Conservation (phyloP, 75 land plant species). For the Pinus tabuliformis region DNA sequence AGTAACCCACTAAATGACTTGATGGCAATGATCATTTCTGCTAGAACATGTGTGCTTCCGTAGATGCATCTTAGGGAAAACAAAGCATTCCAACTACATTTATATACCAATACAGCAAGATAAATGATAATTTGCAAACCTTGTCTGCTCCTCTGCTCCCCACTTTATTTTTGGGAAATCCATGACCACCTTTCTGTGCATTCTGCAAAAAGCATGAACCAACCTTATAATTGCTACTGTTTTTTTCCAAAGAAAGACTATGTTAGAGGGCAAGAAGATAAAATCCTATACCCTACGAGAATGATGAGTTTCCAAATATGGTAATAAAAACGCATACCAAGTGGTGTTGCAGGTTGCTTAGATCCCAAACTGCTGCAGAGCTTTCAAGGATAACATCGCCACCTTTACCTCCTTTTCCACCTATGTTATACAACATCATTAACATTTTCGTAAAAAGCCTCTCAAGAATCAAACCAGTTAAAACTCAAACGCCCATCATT, state of each 20-base stretch:
- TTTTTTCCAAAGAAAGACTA: background rate
- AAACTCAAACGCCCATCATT: too few species aligned
- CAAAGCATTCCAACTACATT: background rate
- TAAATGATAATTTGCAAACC: constrained; percentile 32
- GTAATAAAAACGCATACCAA: constrained; percentile 32
- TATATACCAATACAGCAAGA: background rate
- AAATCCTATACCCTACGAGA: background rate
- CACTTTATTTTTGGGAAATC: constrained; percentile 72
- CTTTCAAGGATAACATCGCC: constrained; percentile 93
- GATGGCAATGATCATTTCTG: background rate
- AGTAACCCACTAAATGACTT: background rate
- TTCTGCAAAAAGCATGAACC: constrained; percentile 33
- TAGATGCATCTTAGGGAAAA: background rate
- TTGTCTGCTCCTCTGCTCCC: constrained; percentile 89
- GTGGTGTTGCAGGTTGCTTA: constrained; percentile 85
- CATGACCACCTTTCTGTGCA: constrained; percentile 73
- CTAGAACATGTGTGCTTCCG: background rate
- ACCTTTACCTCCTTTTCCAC: constrained; percentile 97
- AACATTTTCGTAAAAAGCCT: too few species aligned
- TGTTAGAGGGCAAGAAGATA: background rate
- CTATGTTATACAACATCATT: constrained; percentile 24
- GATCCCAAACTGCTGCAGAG: constrained; percentile 81
- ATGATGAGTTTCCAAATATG: background rate
- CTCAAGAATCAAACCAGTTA: too few species aligned
- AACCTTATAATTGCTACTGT: background rate